These are phyloP conservation scores for Gnomoniopsis smithogilvyi DNA, from an alignment of 2,329 filamentous ascomycete genomes.

Conservation along the genomic window DNA sequence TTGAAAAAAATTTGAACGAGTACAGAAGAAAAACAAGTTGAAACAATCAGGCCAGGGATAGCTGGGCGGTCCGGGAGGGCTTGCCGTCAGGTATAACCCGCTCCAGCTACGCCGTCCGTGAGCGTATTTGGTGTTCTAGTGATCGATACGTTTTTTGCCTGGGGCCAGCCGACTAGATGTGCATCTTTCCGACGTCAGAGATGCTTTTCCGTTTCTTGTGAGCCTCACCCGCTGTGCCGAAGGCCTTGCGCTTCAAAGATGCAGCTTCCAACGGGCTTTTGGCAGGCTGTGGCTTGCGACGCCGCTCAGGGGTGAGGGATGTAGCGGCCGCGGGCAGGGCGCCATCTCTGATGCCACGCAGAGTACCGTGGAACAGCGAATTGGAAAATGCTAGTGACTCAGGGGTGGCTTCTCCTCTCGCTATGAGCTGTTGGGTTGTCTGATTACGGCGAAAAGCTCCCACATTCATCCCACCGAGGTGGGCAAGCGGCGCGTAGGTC, in stretches of 20 bases:
- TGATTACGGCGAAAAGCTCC: conserved; percentile 74
- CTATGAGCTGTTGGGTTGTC: conserved; percentile 58
- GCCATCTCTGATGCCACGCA: conserved; percentile 63
- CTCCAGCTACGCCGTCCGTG: conserved; percentile 41
- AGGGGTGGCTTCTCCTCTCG: conserved; percentile 57
- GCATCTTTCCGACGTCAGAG: conserved; percentile 50
- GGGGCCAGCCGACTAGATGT: conserved; percentile 8
- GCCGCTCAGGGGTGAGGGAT: conserved; percentile 65
- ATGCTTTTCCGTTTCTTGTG: conserved; percentile 60
- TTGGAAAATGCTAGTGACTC: conserved; percentile 62
- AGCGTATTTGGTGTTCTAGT: conserved; percentile 32
- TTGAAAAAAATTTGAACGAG: neutral
- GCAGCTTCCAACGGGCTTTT: conserved; percentile 48
- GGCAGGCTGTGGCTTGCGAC: conserved; percentile 47
- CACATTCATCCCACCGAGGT: conserved; percentile 68
- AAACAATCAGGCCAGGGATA: conserved; percentile 17
- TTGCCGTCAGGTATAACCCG: neutral
- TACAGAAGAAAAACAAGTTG: neutral
- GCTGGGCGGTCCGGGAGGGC: neutral
- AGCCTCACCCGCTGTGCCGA: conserved; percentile 32
- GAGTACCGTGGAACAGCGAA: conserved; percentile 56
- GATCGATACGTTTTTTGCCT: neutral
- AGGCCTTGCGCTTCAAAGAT: conserved; percentile 55
- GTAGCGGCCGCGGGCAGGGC: conserved; percentile 63
- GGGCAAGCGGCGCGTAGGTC: conserved; percentile 55